phyloP scores from a whole-genome alignment of 257 asterid species.

The Mentha longifolia region DNA sequence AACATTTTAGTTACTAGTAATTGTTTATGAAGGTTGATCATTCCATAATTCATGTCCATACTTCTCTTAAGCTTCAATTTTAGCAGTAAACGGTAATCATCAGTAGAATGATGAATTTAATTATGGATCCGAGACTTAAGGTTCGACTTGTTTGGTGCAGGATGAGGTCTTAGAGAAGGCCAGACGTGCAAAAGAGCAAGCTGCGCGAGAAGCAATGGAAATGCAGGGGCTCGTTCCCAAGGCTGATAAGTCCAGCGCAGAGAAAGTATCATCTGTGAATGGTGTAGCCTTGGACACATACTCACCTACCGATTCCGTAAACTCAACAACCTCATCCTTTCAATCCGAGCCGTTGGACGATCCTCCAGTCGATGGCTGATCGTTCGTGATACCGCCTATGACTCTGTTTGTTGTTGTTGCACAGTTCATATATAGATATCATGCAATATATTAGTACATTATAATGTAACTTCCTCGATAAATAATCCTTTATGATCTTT shows the following conservation, averaged over 20 bases:
- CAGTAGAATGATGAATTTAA: too few relatives aligned
- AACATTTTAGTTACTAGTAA: too few relatives aligned
- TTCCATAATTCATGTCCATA: too few relatives aligned
- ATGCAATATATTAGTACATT: neutral
- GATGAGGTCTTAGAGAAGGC: constrained; percentile 90
- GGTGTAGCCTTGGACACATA: constrained; percentile 19
- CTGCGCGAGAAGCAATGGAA: constrained; percentile 60
- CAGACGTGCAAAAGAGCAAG: constrained; percentile 71
- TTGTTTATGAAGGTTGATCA: too few relatives aligned
- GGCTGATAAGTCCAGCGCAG: constrained; percentile 7
- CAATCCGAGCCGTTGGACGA: constrained; percentile 7
- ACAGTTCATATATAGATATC: neutral
- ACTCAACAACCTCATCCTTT: constrained; percentile 14
- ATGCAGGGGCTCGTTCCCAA: constrained; percentile 12
- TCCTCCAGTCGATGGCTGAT: constrained; percentile 19
- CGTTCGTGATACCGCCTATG: neutral
- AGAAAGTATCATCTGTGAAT: constrained; percentile 22
- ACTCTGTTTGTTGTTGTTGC: neutral
- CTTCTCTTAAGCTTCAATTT: too few relatives aligned
- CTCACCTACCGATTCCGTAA: constrained; percentile 14
- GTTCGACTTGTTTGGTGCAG: constrained; percentile 40
- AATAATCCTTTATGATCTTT: neutral
- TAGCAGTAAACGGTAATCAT: too few relatives aligned
- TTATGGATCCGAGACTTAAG: neutral
- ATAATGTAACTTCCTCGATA: neutral